Conservation (phyloP, 495 filamentous ascomycete species). For the Talaromyces wortmannii region DNA sequence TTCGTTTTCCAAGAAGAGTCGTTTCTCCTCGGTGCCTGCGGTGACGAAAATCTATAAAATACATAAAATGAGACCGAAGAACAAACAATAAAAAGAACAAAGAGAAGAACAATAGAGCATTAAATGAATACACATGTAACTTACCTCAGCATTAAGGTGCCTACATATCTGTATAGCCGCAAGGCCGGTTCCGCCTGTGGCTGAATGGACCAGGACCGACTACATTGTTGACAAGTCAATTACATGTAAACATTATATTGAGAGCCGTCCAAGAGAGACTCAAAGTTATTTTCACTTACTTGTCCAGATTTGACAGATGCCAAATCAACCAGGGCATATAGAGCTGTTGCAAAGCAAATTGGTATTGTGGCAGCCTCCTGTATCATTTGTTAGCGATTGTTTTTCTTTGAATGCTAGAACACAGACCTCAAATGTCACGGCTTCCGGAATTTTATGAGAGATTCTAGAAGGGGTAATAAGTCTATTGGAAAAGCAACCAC, state of each 20-base stretch:
- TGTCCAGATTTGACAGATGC: background rate
- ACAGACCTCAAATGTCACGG: background rate
- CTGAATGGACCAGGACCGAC: conserved; percentile 31
- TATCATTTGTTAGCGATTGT: background rate
- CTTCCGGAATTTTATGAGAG: background rate
- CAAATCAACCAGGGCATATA: conserved; percentile 29
- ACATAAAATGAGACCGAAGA: too few species aligned
- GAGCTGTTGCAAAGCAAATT: conserved; percentile 26
- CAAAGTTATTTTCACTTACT: conserved; percentile 4
- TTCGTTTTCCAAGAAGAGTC: conserved; percentile 14
- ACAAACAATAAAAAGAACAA: too few species aligned
- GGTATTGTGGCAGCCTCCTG: conserved; percentile 39
- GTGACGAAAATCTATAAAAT: conserved; percentile 25
- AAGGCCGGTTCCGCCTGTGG: conserved; percentile 28
- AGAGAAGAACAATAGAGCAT: too few species aligned
- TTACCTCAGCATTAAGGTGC: conserved; percentile 4
- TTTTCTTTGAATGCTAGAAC: background rate
- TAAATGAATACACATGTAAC: background rate
- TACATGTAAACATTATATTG: conserved; percentile 14
- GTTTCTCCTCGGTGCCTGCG: conserved; percentile 30
- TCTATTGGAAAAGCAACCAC: background rate
- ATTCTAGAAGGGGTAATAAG: background rate
- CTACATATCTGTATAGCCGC: conserved; percentile 20
- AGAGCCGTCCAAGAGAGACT: background rate
- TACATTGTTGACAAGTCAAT: conserved; percentile 14